Evolutionary conservation across 2,329 filamentous ascomycete species (phyloP), one percentile per base, ranked within the genome.

Genomic region (Fusarium marasasianum): DNA sequence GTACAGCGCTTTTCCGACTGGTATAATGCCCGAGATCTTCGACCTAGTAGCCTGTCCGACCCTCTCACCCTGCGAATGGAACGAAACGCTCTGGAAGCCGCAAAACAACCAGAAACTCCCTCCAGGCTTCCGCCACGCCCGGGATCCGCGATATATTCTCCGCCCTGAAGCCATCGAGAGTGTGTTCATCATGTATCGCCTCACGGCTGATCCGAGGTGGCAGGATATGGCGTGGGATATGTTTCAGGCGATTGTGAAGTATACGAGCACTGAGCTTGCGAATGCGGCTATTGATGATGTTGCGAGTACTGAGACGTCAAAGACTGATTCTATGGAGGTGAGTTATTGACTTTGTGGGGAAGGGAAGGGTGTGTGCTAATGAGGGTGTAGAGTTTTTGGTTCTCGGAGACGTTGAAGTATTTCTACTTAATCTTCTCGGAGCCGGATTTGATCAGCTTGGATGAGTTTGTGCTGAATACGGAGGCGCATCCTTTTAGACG

Each of bases 331-430:
- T 8, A 91, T 92, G 89, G 90, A 93, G 82, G 63, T 59, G 86
- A 78, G 82, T 81, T 13, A 53, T 57, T 35, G 33, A 35, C 33
- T 35, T 69, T 1, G 2, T 1, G 22, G 33, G 33, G 24, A 24
- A 24, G 24, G 5, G 6, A 4, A 13, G 50, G 8, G 15, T 53
- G 43, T 43, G 10, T 66, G 33, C 69, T 70, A 22, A 63, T 18
- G 65, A 12, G 4, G 3, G 11, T 12, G 12, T 87, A 94, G 84
- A 92, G 89, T 69, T 94, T 93, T 76, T 94, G 92, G 91, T 83
- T 92, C 76, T 89, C 90, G 0, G 92, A 94, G 83, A 94, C 92
- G 22, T 82, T 94, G 67, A 94, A 94, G 81, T 94, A 94, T 73
- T 93, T 93, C 64, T 94, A 92, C 74, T 80, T 94, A 56, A 87